A percentile compares a stretch with the other conserved stretches of the same genome.
These are phyloP conservation scores for Iris macrosiphon DNA, from an alignment of 106 monocot species.

Conservation along the genomic window DNA sequence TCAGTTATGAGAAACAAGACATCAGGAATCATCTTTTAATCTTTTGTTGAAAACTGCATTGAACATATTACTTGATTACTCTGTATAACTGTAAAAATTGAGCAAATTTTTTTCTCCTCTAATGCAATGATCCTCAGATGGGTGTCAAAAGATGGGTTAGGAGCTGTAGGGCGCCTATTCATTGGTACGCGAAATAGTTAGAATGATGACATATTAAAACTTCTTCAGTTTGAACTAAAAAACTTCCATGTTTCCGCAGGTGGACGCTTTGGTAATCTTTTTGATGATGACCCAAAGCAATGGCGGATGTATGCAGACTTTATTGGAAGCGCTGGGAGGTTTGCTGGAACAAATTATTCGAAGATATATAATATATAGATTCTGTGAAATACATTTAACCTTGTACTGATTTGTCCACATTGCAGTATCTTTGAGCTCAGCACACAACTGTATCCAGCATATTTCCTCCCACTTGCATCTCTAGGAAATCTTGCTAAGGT, in stretches of 20 bases:
- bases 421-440: conserved; percentile 91
- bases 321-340: conserved; percentile 98
- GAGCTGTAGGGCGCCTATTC: conserved; percentile 86
- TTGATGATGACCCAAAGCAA: conserved; percentile 95
- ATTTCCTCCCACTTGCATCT: conserved; percentile 90
- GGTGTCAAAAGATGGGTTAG: conserved; percentile 98
- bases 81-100: too few species aligned
- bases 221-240: neutral
- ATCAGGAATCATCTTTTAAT: too few species aligned
- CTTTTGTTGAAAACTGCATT: too few species aligned
- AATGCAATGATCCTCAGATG: conserved; percentile 46
- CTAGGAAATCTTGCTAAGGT: conserved; percentile 92
- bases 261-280: conserved; percentile 81
- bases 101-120: too few species aligned
- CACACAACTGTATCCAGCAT: conserved; percentile 73
- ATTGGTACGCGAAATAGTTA: conserved; percentile 48
- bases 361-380: neutral
- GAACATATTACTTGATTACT: too few species aligned
- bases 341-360: neutral
- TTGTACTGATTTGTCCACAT: conserved; percentile 2
- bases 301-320: conserved; percentile 99
- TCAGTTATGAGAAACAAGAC: too few species aligned
- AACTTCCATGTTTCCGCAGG: conserved; percentile 37
- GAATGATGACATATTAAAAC: conserved; percentile 3
- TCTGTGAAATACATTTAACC: neutral